Conservation (phyloP, 306 rosid species). For the Trifolium pratense region DNA sequence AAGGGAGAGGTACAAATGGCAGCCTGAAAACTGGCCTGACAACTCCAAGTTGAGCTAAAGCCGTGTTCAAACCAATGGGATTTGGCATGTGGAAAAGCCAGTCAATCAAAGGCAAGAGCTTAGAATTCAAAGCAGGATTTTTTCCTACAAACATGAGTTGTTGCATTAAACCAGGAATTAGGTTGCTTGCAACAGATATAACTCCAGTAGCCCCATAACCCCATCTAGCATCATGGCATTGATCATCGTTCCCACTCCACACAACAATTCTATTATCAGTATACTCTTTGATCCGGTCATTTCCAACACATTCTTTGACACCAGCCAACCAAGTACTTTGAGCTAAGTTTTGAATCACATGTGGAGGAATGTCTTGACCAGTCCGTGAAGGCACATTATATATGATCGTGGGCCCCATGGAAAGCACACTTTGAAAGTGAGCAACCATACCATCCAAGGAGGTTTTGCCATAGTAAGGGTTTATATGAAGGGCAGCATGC, state of each 20-base stretch:
- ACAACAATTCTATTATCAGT: conserved; percentile 65
- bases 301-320: conserved; percentile 93
- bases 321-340: conserved; percentile 76
- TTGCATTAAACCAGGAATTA: no score
- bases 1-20: no score
- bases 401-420: conserved; percentile 90
- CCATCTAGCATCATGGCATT: conserved; percentile 96
- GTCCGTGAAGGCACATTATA: conserved; percentile 93
- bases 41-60: no score
- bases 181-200: conserved; percentile 83
- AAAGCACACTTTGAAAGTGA: conserved; percentile 74
- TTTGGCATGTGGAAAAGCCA: no score
- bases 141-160: no score
- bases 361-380: conserved; percentile 93
- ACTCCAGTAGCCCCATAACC: conserved; percentile 86
- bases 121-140: no score
- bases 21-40: no score
- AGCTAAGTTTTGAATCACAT: conserved; percentile 60
- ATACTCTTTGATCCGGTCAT: conserved; percentile 65
- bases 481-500: conserved; percentile 98
- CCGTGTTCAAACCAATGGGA: no score
- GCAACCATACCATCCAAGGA: conserved; percentile 75
- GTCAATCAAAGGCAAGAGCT: no score
- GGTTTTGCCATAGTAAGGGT: conserved; percentile 93
- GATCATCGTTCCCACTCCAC: conserved; percentile 95